Percentiles rank a stretch among this genome's conserved stretches.
Conservation (phyloP, 140 eudicot genomes). For the Artemisia princeps region DNA sequence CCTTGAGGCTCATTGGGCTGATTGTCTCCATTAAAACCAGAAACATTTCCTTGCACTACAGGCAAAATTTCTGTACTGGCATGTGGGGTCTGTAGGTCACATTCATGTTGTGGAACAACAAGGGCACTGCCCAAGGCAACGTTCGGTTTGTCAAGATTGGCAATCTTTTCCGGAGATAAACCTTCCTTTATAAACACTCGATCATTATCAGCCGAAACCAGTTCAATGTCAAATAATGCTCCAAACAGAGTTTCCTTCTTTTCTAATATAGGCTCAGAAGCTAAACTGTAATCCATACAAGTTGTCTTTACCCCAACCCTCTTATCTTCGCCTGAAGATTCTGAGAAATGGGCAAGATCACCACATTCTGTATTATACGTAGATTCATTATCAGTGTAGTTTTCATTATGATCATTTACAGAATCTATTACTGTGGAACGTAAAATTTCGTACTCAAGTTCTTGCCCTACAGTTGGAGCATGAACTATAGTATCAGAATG, state of each 20-base stretch:
- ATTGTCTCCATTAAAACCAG: conserved; percentile 5
- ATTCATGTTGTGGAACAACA: conserved; percentile 21
- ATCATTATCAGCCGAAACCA: not conserved
- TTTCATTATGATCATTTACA: conserved; percentile 4
- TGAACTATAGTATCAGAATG: not conserved
- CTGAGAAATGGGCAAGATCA: conserved; percentile 10
- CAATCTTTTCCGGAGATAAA: conserved; percentile 19
- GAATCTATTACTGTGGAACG: conserved; percentile 17
- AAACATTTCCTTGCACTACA: conserved; percentile 16
- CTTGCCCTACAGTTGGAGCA: conserved; percentile 5
- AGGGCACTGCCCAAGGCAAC: conserved; percentile 7
- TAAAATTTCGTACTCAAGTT: conserved; percentile 10
- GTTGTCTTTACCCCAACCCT: conserved; percentile 3
- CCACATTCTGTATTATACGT: not conserved
- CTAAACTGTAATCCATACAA: not conserved
- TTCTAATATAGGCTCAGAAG: conserved; percentile 17
- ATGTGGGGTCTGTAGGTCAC: conserved; percentile 2
- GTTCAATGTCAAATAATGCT: not conserved
- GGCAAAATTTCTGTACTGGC: conserved; percentile 15
- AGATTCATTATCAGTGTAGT: not conserved
- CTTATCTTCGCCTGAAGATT: conserved; percentile 7
- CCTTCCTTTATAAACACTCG: conserved; percentile 7
- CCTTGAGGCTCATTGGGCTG: conserved; percentile 21
- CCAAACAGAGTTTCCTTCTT: conserved; percentile 18
- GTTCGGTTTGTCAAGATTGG: not conserved